Evolutionary conservation across 2,329 filamentous ascomycete species (phyloP).

Genomic region (Fusarium ambrosium): DNA sequence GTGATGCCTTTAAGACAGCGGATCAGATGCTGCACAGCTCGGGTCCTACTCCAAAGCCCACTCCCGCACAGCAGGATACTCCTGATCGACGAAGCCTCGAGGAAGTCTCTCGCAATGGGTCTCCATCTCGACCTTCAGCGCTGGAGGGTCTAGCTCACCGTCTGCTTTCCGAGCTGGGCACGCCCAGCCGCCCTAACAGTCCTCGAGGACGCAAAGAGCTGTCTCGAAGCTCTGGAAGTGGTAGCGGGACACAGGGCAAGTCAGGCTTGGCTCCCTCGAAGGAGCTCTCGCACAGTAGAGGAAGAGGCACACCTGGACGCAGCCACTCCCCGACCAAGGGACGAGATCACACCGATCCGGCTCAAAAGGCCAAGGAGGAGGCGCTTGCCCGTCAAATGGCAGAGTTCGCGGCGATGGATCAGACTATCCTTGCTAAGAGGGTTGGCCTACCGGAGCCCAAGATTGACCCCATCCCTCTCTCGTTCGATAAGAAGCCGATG

Average conservation of each 20-base stretch:
- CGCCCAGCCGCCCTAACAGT: slow-evolving; percentile 64
- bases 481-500: slow-evolving; percentile 54
- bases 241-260: slow-evolving; percentile 50
- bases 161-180: slow-evolving; percentile 70
- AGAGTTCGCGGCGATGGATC: slow-evolving; percentile 74
- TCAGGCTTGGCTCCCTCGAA: slow-evolving; percentile 57
- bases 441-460: slow-evolving; percentile 63
- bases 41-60: slow-evolving; percentile 47
- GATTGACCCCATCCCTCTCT: slow-evolving; percentile 63
- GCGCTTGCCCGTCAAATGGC: slow-evolving; percentile 65
- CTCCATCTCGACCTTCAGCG: slow-evolving; percentile 67
- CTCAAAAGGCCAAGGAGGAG: slow-evolving; percentile 51
- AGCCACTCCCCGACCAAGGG: slow-evolving; percentile 59
- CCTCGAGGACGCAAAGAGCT: slow-evolving; percentile 66
- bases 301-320: slow-evolving; percentile 50
- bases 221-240: slow-evolving; percentile 49
- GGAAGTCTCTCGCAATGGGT: slow-evolving; percentile 60
- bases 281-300: slow-evolving; percentile 58
- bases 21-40: slow-evolving; percentile 61
- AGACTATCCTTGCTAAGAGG: slow-evolving; percentile 69
- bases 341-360: slow-evolving; percentile 43
- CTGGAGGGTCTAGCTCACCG: slow-evolving; percentile 74
- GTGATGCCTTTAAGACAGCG: slow-evolving; percentile 74
- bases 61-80: slow-evolving; percentile 51
- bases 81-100: slow-evolving; percentile 61